phyloP scores from a whole-genome alignment of 179 eudicot species.

The Carnegiea gigantea region DNA sequence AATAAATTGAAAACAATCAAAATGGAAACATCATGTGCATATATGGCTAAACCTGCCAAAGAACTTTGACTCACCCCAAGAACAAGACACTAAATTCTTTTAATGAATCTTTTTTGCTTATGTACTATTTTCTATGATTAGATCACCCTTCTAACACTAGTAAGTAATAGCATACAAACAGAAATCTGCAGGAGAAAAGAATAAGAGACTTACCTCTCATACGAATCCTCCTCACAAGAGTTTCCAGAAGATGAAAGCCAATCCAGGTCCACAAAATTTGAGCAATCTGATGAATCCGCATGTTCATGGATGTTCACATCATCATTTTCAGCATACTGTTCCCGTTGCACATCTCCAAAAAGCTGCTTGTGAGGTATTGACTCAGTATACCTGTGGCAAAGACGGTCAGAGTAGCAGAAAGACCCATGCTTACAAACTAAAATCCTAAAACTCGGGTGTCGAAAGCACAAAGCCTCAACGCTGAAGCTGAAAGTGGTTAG shows the following conservation, averaged over 20 bases:
- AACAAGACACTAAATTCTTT: background rate
- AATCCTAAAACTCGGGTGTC: background rate
- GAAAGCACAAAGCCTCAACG: background rate
- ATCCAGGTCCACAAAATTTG: constrained; percentile 87
- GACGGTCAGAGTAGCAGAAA: constrained; percentile 10
- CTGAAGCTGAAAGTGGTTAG: background rate
- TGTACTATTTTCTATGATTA: background rate
- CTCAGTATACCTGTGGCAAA: constrained; percentile 45
- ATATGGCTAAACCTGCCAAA: background rate
- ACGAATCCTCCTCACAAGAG: constrained; percentile 74
- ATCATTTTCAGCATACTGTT: constrained; percentile 47
- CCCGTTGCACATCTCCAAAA: constrained; percentile 61
- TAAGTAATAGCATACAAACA: background rate
- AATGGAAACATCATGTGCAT: background rate
- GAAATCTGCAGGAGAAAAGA: background rate
- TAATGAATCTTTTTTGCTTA: background rate
- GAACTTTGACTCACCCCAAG: too few species aligned
- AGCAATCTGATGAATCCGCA: constrained; percentile 57
- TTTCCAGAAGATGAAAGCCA: constrained; percentile 83
- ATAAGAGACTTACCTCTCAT: constrained; percentile 47
- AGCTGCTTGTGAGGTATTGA: constrained; percentile 47
- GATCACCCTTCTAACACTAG: background rate
- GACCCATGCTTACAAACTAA: background rate
- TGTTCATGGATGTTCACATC: constrained; percentile 32
- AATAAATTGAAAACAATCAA: background rate